These are phyloP conservation scores for Thinopyrum obtusiflorum DNA, from an alignment of 202 grass and related monocot species.

Conservation along the genomic window DNA sequence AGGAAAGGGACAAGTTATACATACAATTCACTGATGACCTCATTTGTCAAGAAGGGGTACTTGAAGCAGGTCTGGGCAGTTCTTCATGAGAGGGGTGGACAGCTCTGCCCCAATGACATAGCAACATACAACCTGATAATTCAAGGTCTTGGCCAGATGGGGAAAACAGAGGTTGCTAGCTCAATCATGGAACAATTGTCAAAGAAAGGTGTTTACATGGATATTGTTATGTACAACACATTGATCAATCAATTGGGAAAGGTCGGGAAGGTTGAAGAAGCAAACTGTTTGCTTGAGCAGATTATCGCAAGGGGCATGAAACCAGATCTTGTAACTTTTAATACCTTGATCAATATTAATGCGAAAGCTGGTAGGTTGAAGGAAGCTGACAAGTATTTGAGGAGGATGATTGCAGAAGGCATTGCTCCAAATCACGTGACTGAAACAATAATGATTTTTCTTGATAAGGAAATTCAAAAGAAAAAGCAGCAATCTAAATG, in stretches of 20 bases:
- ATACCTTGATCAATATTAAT: conserved; percentile 88
- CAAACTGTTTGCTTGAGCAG: conserved; percentile 63
- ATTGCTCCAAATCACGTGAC: conserved; percentile 83
- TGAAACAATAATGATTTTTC: conserved; percentile 78
- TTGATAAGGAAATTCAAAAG: conserved; percentile 79
- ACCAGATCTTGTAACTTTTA: conserved; percentile 89
- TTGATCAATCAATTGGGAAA: conserved; percentile 86
- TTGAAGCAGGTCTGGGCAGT: conserved; percentile 74
- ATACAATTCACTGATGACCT: conserved; percentile 90
- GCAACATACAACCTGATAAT: conserved; percentile 91
- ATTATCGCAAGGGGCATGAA: conserved; percentile 72
- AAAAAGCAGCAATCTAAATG: conserved; percentile 40
- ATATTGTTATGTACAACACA: conserved; percentile 97
- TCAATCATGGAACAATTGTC: conserved; percentile 67
- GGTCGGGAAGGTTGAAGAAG: conserved; percentile 67
- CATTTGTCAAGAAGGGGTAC: conserved; percentile 94
- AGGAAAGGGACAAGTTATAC: conserved; percentile 75
- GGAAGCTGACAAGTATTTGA: conserved; percentile 85
- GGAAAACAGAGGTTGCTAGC: conserved; percentile 66
- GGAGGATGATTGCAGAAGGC: conserved; percentile 72
- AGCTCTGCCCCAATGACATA: conserved; percentile 73
- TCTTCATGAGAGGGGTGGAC: conserved; percentile 76
- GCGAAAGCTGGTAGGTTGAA: conserved; percentile 80
- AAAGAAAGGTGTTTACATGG: conserved; percentile 77
- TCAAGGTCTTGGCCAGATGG: conserved; percentile 82